Evolutionary conservation across 345 rosid genomes (phyloP).

Genomic region (Boechera stricta): DNA sequence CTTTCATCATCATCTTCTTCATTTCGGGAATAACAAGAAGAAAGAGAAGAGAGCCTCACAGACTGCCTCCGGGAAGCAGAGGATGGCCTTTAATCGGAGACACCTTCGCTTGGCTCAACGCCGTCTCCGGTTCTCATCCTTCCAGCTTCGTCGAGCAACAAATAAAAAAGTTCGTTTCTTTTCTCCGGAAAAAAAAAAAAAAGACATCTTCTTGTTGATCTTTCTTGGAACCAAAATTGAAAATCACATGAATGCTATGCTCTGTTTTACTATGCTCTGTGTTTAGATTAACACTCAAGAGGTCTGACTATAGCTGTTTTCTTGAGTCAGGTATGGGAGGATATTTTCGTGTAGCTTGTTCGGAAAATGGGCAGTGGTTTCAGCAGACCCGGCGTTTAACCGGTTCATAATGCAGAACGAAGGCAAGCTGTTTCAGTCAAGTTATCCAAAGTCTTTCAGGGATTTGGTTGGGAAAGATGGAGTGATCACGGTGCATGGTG

Average conservation of each 20-base stretch:
- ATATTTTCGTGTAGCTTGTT: slow-evolving; percentile 81
- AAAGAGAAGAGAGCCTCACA: slow-evolving; percentile 24
- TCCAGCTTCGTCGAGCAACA: slow-evolving; percentile 68
- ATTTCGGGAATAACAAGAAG: neutral
- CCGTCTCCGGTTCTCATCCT: slow-evolving; percentile 84
- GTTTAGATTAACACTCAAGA: neutral
- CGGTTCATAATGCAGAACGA: slow-evolving; percentile 79
- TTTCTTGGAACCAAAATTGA: too few species aligned
- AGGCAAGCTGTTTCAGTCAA: slow-evolving; percentile 80
- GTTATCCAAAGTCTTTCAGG: slow-evolving; percentile 84
- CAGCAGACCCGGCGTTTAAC: slow-evolving; percentile 73
- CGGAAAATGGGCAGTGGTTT: slow-evolving; percentile 76
- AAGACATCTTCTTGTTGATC: neutral
- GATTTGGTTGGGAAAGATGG: slow-evolving; percentile 90
- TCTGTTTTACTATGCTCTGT: slow-evolving; percentile 27
- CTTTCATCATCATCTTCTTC: slow-evolving; percentile 30
- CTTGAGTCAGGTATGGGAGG: slow-evolving; percentile 62
- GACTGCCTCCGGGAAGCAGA: slow-evolving; percentile 70
- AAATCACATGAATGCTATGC: neutral
- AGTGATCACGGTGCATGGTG: slow-evolving; percentile 77
- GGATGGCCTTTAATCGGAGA: slow-evolving; percentile 87
- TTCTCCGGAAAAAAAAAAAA: neutral
- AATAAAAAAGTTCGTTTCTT: slow-evolving; percentile 55
- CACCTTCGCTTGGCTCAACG: slow-evolving; percentile 71
- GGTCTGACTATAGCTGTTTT: neutral